These are phyloP conservation scores for Dentipellis fragilis DNA, from an alignment of 768 basidiomycete genomes.

Conservation along the genomic window DNA sequence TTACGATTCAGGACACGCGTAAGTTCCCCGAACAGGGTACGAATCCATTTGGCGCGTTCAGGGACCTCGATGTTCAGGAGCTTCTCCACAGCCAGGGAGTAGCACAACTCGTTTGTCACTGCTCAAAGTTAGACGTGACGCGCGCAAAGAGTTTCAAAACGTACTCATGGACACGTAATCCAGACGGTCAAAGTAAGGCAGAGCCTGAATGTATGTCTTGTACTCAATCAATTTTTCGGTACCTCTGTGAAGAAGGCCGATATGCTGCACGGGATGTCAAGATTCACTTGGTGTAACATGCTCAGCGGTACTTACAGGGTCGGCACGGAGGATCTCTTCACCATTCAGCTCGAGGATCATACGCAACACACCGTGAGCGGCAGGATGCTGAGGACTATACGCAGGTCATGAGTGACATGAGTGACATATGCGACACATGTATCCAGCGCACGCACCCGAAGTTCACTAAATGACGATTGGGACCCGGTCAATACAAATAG, in stretches of 20 bases:
- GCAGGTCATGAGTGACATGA: background rate
- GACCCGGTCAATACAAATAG: background rate
- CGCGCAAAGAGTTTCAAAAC: constrained; percentile 20
- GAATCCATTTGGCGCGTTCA: constrained; percentile 96
- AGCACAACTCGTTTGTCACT: constrained; percentile 99
- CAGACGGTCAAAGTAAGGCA: constrained; percentile 97
- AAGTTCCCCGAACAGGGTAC: constrained; percentile 94
- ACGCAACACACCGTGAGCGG: constrained; percentile 95
- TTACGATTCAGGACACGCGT: constrained; percentile 90
- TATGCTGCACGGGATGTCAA: constrained; percentile 45
- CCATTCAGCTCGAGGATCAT: constrained; percentile 97
- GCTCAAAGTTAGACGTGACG: background rate
- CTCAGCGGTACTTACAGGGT: constrained; percentile 41
- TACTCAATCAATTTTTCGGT: constrained; percentile 99
- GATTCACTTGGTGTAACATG: background rate
- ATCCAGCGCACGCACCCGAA: constrained; percentile 52
- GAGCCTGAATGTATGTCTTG: constrained; percentile 95
- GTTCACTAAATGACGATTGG: constrained; percentile 51
- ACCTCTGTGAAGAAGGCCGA: constrained; percentile 92
- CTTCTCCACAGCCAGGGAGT: constrained; percentile 96
- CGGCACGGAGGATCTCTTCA: constrained; percentile 84
- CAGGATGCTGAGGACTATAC: constrained; percentile 88
- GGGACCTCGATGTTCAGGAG: constrained; percentile 95
- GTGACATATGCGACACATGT: background rate
- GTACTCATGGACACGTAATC: constrained; percentile 99